phyloP scores from a whole-genome alignment of 352 stramenopile species.

The Blastocystis sp. region DNA sequence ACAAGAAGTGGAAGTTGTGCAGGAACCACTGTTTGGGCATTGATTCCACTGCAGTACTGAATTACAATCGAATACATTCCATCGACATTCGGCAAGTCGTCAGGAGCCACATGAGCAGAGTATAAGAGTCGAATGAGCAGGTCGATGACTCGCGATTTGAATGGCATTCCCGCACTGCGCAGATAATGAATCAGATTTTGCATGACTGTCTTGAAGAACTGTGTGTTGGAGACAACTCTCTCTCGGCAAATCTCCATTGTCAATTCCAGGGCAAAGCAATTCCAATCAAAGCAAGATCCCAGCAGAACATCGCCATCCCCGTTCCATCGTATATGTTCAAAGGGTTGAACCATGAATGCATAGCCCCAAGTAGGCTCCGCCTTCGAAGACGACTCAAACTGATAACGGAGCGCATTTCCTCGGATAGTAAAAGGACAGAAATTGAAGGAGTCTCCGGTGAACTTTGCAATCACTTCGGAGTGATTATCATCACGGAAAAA shows the following conservation, averaged over 20 bases:
- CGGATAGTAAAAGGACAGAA: conserved; percentile 54
- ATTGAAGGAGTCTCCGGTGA: background rate
- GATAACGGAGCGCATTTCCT: conserved; percentile 26
- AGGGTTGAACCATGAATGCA: conserved; percentile 53
- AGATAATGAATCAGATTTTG: conserved; percentile 48
- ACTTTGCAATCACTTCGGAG: conserved; percentile 37
- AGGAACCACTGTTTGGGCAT: background rate
- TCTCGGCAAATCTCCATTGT: conserved; percentile 19
- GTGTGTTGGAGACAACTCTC: background rate
- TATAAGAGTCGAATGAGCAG: background rate
- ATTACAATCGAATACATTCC: conserved; percentile 4
- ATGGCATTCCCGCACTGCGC: background rate
- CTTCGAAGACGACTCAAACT: background rate
- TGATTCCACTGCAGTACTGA: background rate
- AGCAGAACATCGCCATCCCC: conserved; percentile 19
- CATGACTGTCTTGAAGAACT: conserved; percentile 13
- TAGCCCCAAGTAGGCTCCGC: conserved; percentile 39
- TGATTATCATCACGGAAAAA: conserved; percentile 48
- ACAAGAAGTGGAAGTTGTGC: conserved; percentile 24
- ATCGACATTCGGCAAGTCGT: background rate
- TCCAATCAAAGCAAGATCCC: conserved; percentile 47
- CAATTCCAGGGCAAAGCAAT: conserved; percentile 26
- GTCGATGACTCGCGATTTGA: conserved; percentile 51
- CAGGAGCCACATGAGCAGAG: background rate
- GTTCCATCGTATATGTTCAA: conserved; percentile 51